Conservation (phyloP, 805 yeast genomes). For the Pichia eremophila region DNA sequence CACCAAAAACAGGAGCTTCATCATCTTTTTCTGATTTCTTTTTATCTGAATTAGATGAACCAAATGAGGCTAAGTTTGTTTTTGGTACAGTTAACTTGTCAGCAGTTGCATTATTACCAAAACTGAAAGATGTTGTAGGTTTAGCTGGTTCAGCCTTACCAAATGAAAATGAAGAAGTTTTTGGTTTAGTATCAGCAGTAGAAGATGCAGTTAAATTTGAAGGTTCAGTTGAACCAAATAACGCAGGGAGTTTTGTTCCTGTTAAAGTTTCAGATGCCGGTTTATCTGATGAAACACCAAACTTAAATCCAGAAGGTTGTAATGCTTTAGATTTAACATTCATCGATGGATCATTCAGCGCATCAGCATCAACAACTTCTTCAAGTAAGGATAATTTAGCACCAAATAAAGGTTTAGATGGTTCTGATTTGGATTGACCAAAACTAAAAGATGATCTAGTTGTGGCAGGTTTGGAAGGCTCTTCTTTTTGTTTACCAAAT, state of each 20-base stretch:
- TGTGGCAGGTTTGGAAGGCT: not conserved
- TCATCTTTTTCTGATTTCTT: too few species aligned
- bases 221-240: not conserved
- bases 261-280: not conserved
- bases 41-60: too few species aligned
- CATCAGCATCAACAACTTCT: not conserved
- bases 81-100: not conserved
- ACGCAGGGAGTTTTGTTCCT: not conserved
- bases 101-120: not conserved
- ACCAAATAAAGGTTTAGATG: not conserved
- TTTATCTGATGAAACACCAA: not conserved
- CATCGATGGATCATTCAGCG: not conserved
- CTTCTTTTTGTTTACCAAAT: not conserved
- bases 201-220: too few species aligned
- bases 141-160: not conserved
- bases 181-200: not conserved
- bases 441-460: not conserved
- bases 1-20: too few species aligned
- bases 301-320: not conserved
- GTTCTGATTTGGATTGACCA: not conserved
- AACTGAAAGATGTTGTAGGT: not conserved
- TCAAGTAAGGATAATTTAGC: not conserved
- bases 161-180: not conserved
- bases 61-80: not conserved
- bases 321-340: not conserved